Evolutionary conservation across 2,329 filamentous ascomycete species (phyloP), one percentile per base, ranked within the genome.

Genomic region (Epichloe bromicola): DNA sequence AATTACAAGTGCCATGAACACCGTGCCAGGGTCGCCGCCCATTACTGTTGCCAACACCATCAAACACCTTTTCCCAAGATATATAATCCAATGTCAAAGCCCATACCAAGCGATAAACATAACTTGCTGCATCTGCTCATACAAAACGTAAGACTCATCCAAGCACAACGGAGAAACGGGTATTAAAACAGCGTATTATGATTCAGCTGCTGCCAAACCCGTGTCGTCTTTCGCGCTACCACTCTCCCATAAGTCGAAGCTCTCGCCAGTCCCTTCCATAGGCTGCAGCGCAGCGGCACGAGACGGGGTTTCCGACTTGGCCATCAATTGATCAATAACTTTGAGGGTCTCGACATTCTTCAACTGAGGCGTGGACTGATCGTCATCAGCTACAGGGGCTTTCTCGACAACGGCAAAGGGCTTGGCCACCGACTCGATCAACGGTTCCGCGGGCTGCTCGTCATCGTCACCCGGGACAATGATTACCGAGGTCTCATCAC

Each of bases 231-330:
- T 78, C 26, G 76, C 74, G 63, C 80, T 85, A 26, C 73, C 75
- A 60, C 82, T 86, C 65, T 86, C 83, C 82, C 83, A 86, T 15
- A 87, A 72, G 58, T 85, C 80, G 59, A 86, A 80, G 61, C 67
- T 74, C 58, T 81, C 77, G 40, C 74, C 78, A 0, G 77, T 75
- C 45, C 76, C 79, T 49, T 82, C 77, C 5, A 83, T 70, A 1
- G 77, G 74, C 50, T 75, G 65, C 14, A 82, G 64, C 2, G 76
- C 59, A 2, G 74, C 70, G 2, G 75, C 74, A 48, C 70, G 67
- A 26, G 68, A 65, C 5, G 69, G 65, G 1, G 65, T 60, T 34
- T 67, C 63, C 17, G 66, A 60, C 57, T 65, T 67, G 50, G 57
- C 55, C 59, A 70, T 70, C 49, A 73, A 63, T 26, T 55, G 57